A percentile compares a stretch with the other conserved stretches of the same genome.
These are phyloP conservation scores for Petunia hybrid DNA, from an alignment of 305 asterid genomes.

Conservation along the genomic window DNA sequence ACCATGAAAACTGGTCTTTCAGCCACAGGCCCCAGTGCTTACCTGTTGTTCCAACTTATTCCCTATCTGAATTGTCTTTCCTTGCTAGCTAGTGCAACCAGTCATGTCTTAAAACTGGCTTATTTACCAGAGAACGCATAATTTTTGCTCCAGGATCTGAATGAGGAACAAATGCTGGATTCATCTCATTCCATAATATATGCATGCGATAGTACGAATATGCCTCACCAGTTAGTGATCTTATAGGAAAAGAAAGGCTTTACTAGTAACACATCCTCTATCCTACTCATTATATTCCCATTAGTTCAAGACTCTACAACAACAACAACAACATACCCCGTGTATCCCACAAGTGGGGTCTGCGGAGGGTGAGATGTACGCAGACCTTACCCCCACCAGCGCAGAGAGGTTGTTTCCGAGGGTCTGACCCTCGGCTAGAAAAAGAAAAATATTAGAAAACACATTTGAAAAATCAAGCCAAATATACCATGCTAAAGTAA, in stretches of 20 bases:
- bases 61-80: neutral
- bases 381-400: no score
- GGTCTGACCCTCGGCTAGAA: no score
- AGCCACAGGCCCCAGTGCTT: neutral
- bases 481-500: no score
- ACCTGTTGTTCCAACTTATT: neutral
- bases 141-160: conserved; percentile 14
- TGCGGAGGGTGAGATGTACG: no score
- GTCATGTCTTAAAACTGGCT: neutral
- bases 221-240: neutral
- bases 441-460: no score
- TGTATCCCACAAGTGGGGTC: no score
- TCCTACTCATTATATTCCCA: neutral
- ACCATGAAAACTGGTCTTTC: neutral
- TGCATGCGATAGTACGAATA: neutral
- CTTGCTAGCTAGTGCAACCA: neutral
- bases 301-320: neutral
- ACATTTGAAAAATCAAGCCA: no score
- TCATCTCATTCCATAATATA: neutral
- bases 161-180: neutral
- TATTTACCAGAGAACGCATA: neutral
- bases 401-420: no score
- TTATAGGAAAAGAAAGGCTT: neutral
- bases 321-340: no score
- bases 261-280: neutral